Base-by-base conservation (phyloP, 306 rosid genomes). In the Sechiopsis laciniata region DNA sequence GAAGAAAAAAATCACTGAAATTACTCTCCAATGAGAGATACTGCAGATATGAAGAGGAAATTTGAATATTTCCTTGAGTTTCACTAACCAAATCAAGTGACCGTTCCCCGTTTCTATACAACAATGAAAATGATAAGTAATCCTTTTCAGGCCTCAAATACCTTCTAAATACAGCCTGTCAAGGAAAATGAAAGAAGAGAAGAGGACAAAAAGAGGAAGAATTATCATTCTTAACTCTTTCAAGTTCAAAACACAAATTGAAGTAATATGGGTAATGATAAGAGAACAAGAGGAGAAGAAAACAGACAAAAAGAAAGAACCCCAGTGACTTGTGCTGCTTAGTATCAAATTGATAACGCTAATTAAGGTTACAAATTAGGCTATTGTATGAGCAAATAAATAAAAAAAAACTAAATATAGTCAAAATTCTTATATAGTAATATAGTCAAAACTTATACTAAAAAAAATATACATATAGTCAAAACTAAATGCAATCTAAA, bases 81-180 rank as follows among this genome's bases (percentile, higher is more conserved):
- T 73, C 74, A 76, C 91, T 82, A 52, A 90, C 97, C 95, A 94
- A 87, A 87, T 94, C 96, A 82, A 94, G 96, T 68, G 97, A 86
- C 50, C 96, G 84, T 67, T 90, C 95, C 50, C 89, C 85, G 74
- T 86, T 89, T 45, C 86, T 90, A 68, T 86, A 84, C 75, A 87
- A 78, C 83, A 94, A 95, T 67, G 97, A 94, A 85, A 94, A 94
- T 56, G 98, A 94, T 11, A 89, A 76, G 78, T 83, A 86, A 73
- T 94, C 98, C 89, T 90, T 90, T 82, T 94, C 97, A 12, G 97
- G 96, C n/a, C 91, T 84, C 89, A 86, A 85, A 80, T 77, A 90
- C 84, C 98, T 89, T 85, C 83, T 86, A 77, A 94, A 94, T 75
- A 94, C 98, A 65, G 88, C 91, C 98, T 94, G 82, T 75, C 85